phyloP scores from a whole-genome alignment of 1,284 basidiomycete genomes.

The Cryptococcus sp. region DNA sequence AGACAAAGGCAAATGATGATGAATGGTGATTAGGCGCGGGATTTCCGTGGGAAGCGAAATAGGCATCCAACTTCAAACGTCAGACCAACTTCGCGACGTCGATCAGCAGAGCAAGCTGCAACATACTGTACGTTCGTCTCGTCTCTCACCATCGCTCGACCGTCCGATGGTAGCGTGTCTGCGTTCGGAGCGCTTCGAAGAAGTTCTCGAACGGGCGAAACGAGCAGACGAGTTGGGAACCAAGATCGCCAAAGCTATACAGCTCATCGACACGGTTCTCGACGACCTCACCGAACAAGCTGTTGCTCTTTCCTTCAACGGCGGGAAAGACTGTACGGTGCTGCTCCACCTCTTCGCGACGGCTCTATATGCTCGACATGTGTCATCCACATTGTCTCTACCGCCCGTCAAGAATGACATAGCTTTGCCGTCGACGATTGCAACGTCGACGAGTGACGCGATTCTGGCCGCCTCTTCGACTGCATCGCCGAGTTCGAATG shows the following conservation, averaged over 20 bases:
- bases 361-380: constrained; percentile 50
- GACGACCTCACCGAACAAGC: constrained; percentile 63
- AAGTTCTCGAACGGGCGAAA: constrained; percentile 30
- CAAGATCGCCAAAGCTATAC: constrained; percentile 66
- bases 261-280: constrained; percentile 69
- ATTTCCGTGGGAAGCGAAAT: too few species aligned
- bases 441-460: too few species aligned
- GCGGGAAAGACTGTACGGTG: constrained; percentile 93
- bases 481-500: too few species aligned
- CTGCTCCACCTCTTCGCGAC: constrained; percentile 83
- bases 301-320: constrained; percentile 89
- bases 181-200: constrained; percentile 13
- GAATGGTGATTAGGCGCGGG: too few species aligned
- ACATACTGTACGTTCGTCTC: too few species aligned
- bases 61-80: too few species aligned
- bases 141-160: too few species aligned
- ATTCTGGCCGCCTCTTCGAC: constrained; percentile 24
- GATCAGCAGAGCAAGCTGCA: too few species aligned
- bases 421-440: too few species aligned
- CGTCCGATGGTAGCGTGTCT: too few species aligned
- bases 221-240: constrained; percentile 43
- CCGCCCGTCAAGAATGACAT: neutral
- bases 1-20: too few species aligned
- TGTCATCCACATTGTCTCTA: neutral
- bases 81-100: too few species aligned